phyloP scores from a whole-genome alignment of 352 stramenopile genomes.

The Globisporangium canariense region DNA sequence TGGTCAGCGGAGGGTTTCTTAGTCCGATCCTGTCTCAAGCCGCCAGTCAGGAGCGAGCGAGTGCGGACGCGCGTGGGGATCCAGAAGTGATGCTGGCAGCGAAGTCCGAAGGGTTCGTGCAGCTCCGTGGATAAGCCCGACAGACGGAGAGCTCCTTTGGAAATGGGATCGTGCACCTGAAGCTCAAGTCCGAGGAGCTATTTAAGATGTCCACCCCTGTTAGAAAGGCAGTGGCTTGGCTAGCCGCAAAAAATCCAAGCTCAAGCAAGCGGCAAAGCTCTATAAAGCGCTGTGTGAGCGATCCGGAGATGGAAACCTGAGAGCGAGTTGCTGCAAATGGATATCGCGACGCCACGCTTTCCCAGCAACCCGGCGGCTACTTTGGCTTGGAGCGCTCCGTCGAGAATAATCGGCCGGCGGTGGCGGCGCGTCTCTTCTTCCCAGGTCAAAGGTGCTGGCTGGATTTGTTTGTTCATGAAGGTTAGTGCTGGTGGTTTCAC shows the following conservation, averaged over 20 bases:
- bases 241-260: neutral
- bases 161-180: constrained; percentile 6
- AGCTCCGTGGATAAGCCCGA: neutral
- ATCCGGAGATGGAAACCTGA: neutral
- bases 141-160: neutral
- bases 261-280: neutral
- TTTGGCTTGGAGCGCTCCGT: neutral
- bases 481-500: neutral
- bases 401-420: neutral
- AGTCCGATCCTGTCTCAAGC: constrained; percentile 1
- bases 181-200: neutral
- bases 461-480: neutral
- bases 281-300: neutral
- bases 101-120: neutral
- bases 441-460: neutral
- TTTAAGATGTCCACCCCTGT: neutral
- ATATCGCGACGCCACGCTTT: neutral
- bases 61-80: constrained; percentile 4
- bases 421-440: neutral
- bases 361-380: neutral
- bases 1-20: neutral
- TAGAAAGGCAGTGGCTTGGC: neutral
- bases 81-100: neutral
- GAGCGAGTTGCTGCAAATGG: neutral
- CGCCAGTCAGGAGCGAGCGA: neutral